A percentile compares a stretch with the other conserved stretches of the same genome.
phyloP scores from a whole-genome alignment of 352 stramenopile genomes.

The Phytophthora pisi region DNA sequence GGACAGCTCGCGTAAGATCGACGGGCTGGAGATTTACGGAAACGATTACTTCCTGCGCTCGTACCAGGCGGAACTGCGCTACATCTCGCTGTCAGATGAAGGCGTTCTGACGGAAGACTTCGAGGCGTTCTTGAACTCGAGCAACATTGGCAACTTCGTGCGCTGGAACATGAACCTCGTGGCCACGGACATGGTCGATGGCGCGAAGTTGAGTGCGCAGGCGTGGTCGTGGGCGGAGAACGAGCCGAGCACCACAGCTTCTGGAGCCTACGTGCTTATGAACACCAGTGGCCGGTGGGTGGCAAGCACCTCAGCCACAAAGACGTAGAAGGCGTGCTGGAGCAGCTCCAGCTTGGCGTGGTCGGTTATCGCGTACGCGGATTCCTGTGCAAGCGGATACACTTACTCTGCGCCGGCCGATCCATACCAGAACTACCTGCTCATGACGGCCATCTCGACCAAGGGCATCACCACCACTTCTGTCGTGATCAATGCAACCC shows the following conservation, averaged over 20 bases:
- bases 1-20: slow-evolving; percentile 38
- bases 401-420: slow-evolving; percentile 41
- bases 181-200: slow-evolving; percentile 46
- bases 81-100: slow-evolving; percentile 49
- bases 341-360: slow-evolving; percentile 40
- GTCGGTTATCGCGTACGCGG: slow-evolving; percentile 36
- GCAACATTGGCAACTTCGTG: slow-evolving; percentile 54
- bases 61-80: slow-evolving; percentile 52
- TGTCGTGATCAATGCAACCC: slow-evolving; percentile 49
- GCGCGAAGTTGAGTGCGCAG: slow-evolving; percentile 51
- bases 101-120: slow-evolving; percentile 31
- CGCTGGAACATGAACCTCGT: slow-evolving; percentile 65
- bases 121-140: slow-evolving; percentile 39
- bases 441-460: slow-evolving; percentile 36
- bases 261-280: slow-evolving; percentile 40
- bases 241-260: slow-evolving; percentile 38
- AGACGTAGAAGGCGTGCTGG: slow-evolving; percentile 52
- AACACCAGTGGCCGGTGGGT: slow-evolving; percentile 42
- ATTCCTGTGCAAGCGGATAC: slow-evolving; percentile 33
- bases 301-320: slow-evolving; percentile 24
- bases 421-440: slow-evolving; percentile 60
- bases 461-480: slow-evolving; percentile 39
- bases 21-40: slow-evolving; percentile 55
- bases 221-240: slow-evolving; percentile 59
- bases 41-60: slow-evolving; percentile 52